Percentiles rank a stretch among this genome's conserved stretches.
Conservation (phyloP, 169 alveolate genomes). For the Eimeria falciformis region DNA sequence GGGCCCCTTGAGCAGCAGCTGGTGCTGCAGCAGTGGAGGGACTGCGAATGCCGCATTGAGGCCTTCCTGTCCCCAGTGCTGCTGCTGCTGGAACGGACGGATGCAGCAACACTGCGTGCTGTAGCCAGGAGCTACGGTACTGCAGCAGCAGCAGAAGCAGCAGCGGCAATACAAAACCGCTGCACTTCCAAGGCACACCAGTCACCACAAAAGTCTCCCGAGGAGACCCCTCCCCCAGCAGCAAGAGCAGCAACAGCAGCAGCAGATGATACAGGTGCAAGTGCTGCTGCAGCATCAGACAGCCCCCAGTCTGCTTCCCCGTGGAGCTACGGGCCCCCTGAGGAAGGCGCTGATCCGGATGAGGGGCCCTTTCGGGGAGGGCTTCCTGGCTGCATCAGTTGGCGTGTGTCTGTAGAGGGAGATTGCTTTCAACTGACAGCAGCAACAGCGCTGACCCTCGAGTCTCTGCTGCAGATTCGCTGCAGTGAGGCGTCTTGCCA, state of each 20-base stretch:
- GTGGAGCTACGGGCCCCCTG: constrained; percentile 21
- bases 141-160: background rate
- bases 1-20: constrained; percentile 27
- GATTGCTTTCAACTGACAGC: constrained; percentile 9
- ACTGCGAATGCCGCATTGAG: constrained; percentile 59
- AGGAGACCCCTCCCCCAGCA: background rate
- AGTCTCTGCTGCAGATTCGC: background rate
- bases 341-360: background rate
- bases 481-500: background rate
- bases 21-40: constrained; percentile 34
- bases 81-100: constrained; percentile 38
- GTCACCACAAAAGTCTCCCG: background rate
- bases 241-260: background rate
- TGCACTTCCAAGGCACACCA: background rate
- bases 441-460: background rate
- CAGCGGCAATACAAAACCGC: background rate
- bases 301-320: background rate
- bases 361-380: background rate
- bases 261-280: background rate
- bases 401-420: background rate
- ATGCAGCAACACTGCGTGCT: background rate
- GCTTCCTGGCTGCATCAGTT: background rate
- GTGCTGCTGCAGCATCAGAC: constrained; percentile 6
- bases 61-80: constrained; percentile 32
- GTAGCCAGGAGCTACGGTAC: constrained; percentile 38